Evolutionary conservation across 2,329 filamentous ascomycete genomes (phyloP).

Genomic region (Cladobotryum mycophilum): DNA sequence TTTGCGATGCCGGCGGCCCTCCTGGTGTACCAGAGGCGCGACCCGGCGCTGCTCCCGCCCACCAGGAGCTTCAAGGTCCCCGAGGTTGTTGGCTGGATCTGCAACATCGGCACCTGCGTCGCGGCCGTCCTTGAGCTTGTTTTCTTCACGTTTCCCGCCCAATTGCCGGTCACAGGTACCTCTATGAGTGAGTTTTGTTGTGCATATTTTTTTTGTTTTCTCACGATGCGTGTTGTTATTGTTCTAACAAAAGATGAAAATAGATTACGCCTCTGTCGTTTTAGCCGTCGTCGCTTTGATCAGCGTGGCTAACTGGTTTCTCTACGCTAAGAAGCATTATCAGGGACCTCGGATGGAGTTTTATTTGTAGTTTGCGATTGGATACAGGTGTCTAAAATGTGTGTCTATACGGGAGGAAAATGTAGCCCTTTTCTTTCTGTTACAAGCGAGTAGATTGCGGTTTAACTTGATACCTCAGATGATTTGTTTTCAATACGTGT

Average conservation of each 20-base stretch:
- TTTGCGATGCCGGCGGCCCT: slow-evolving; percentile 9
- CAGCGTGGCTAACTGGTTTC: slow-evolving; percentile 1
- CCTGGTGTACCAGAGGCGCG: slow-evolving; percentile 2
- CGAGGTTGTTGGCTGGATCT: slow-evolving; percentile 7
- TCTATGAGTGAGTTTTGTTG: slow-evolving; percentile 8
- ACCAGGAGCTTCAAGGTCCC: slow-evolving; percentile 9
- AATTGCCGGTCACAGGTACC: slow-evolving; percentile 3
- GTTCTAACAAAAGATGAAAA: background rate
- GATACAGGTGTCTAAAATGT: no score
- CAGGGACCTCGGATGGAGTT: slow-evolving; percentile 6
- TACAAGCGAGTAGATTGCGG: no score
- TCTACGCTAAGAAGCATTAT: slow-evolving; percentile 6
- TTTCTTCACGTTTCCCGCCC: slow-evolving; percentile 8
- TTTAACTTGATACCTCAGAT: no score
- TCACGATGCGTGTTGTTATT: background rate
- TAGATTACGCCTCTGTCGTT: slow-evolving; percentile 8
- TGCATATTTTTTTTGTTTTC: background rate
- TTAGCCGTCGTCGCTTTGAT: slow-evolving; percentile 4
- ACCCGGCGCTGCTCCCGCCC: background rate
- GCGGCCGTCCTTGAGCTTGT: slow-evolving; percentile 5
- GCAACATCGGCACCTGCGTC: slow-evolving; percentile 7
- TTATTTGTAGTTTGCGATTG: background rate
- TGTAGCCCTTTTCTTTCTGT: no score
- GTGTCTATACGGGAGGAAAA: no score
- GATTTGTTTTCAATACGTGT: no score